These are phyloP conservation scores for Afroboletus lepidellus DNA, from an alignment of 1,284 basidiomycete species.

Conservation along the genomic window DNA sequence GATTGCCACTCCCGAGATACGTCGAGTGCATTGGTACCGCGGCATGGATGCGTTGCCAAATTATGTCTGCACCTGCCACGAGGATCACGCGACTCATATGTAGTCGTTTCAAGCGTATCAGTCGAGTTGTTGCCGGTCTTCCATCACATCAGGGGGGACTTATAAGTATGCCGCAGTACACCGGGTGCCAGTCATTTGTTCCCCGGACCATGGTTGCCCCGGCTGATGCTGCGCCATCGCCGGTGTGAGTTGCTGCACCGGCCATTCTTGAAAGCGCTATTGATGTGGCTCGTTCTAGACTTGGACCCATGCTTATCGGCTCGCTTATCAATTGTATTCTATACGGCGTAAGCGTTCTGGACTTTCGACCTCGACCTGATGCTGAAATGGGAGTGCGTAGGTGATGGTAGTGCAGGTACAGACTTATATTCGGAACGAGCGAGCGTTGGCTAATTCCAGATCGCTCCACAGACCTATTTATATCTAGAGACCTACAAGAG, in stretches of 20 bases:
- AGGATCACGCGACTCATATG: background rate
- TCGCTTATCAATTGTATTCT: background rate
- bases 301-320: background rate
- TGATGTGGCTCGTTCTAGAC: background rate
- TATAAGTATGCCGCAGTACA: no score
- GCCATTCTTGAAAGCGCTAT: no score
- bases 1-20: no score
- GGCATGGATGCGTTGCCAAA: background rate
- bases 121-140: background rate
- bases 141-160: background rate
- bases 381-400: conserved; percentile 6
- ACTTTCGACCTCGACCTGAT: background rate
- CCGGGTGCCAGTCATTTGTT: no score
- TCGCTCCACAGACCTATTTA: conserved; percentile 34
- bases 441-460: conserved; percentile 1
- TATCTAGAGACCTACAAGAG: conserved; percentile 10
- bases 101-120: background rate
- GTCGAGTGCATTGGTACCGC: no score
- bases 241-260: no score
- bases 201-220: no score
- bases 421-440: background rate
- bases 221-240: no score
- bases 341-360: background rate
- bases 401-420: conserved; percentile 8
- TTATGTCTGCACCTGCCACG: background rate